A percentile compares a stretch with the other conserved stretches of the same genome.
Evolutionary conservation across 371 early-diverging fungal species (phyloP).

Genomic region (Blakeslea trispora): DNA sequence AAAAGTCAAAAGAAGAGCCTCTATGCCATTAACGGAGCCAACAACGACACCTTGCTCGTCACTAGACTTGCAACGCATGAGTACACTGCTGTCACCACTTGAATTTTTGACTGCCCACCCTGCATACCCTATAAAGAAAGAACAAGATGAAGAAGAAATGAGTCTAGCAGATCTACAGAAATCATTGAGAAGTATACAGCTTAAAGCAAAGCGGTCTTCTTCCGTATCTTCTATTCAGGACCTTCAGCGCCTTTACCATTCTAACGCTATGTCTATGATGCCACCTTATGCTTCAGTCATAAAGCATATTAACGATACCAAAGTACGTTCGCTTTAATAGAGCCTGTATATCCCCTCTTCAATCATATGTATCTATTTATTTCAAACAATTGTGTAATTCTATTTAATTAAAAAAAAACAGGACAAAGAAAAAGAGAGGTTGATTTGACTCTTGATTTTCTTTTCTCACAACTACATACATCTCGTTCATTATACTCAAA

Average conservation of each 20-base stretch:
- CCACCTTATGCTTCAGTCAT: too few relatives aligned
- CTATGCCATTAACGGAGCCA: slow-evolving; percentile 15
- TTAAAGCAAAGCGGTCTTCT: slow-evolving; percentile 17
- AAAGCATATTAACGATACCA: too few relatives aligned
- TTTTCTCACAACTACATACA: too few relatives aligned
- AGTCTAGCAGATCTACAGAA: slow-evolving; percentile 40
- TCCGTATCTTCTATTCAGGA: slow-evolving; percentile 34
- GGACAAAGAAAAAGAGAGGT: too few relatives aligned
- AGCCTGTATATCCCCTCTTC: too few relatives aligned
- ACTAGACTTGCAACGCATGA: slow-evolving; percentile 9
- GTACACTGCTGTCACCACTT: slow-evolving; percentile 5
- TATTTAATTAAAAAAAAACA: too few relatives aligned
- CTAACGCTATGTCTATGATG: neutral
- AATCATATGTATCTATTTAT: too few relatives aligned
- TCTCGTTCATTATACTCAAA: too few relatives aligned
- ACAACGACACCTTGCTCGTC: slow-evolving; percentile 1
- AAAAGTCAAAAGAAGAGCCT: slow-evolving; percentile 8
- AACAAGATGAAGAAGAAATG: slow-evolving; percentile 38
- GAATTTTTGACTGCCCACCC: slow-evolving; percentile 10
- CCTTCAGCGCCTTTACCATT: slow-evolving; percentile 6
- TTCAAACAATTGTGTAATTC: too few relatives aligned
- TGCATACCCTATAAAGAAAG: neutral
- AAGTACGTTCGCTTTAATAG: too few relatives aligned
- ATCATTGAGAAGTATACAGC: slow-evolving; percentile 24
- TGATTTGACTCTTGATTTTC: too few relatives aligned